Conservation (phyloP, 192 early-diverging fungal genomes). For the Allomyces macrogynus region DNA sequence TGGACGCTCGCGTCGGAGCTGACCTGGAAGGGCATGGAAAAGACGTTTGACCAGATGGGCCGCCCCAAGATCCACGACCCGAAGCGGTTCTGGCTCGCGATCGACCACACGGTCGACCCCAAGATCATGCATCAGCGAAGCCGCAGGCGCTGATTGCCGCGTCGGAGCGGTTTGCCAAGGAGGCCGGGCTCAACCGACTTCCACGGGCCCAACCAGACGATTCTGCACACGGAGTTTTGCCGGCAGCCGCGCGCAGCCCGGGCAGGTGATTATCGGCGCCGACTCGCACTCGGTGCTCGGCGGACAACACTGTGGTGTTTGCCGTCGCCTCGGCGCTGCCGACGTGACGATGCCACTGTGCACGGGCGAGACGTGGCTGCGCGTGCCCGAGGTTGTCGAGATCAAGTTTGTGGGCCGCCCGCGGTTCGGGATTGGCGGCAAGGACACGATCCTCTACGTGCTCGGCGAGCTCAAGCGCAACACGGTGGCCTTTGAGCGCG, state of each 20-base stretch:
- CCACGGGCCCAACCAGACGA: conserved; percentile 55
- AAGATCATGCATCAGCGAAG: conserved; percentile 50
- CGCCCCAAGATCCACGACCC: conserved; percentile 51
- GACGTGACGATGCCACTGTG: conserved; percentile 64
- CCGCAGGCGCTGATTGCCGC: conserved; percentile 43
- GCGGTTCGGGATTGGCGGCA: conserved; percentile 60
- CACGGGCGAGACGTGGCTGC: conserved; percentile 63
- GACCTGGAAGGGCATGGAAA: conserved; percentile 74
- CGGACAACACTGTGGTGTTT: conserved; percentile 49
- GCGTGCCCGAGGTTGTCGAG: conserved; percentile 61
- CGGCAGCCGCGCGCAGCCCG: conserved; percentile 61
- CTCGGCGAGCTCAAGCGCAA: conserved; percentile 66
- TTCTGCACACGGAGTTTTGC: conserved; percentile 69
- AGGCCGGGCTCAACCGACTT: conserved; percentile 50
- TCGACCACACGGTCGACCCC: conserved; percentile 59
- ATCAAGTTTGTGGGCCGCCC: conserved; percentile 51
- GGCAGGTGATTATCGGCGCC: conserved; percentile 58
- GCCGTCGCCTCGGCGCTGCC: conserved; percentile 60
- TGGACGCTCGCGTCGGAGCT: conserved; percentile 65
- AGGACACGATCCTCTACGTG: conserved; percentile 60
- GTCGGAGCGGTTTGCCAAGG: conserved; percentile 42
- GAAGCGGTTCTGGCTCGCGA: conserved; percentile 64
- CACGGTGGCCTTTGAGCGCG: conserved; percentile 59
- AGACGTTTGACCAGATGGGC: conserved; percentile 60
- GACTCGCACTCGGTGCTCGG: conserved; percentile 70